Conservation (phyloP, 371 early-diverging fungal species). For the Fennellomyces sp. region DNA sequence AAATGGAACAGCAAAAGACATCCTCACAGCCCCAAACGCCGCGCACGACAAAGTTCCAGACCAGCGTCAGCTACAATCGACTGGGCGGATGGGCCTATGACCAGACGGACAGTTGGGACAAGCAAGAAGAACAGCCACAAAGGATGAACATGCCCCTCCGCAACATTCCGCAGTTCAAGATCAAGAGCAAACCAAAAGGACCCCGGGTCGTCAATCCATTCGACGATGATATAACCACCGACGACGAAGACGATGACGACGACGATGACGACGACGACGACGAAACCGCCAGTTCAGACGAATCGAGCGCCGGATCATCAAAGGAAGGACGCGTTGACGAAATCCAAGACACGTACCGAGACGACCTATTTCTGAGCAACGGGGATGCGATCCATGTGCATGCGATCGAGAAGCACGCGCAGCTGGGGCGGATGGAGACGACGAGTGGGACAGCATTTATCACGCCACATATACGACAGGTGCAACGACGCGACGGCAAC, state of each 20-base stretch:
- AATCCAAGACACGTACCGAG: not conserved
- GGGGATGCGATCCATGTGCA: not conserved
- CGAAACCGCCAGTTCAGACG: not conserved
- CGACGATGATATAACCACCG: conserved; percentile 4
- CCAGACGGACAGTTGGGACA: conserved; percentile 28
- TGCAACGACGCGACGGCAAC: not conserved
- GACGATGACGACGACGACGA: conserved; percentile 1
- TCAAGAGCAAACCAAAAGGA: conserved; percentile 18
- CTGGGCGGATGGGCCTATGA: conserved; percentile 5
- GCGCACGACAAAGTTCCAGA: conserved; percentile 10
- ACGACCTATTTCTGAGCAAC: conserved; percentile 1
- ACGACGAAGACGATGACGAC: conserved; percentile 10
- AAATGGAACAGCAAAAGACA: not conserved
- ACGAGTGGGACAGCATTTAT: conserved; percentile 14
- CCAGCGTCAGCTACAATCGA: not conserved
- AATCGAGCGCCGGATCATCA: not conserved
- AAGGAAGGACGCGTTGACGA: not conserved
- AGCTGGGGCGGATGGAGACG: not conserved
- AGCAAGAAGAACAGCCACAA: conserved; percentile 23
- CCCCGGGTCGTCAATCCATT: conserved; percentile 23
- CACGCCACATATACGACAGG: conserved; percentile 17
- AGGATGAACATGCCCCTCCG: conserved; percentile 38
- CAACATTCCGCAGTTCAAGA: conserved; percentile 20
- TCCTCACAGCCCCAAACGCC: not conserved
- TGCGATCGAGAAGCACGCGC: conserved; percentile 5